Evolutionary conservation across 1,284 basidiomycete genomes (phyloP).

Genomic region (Pseudozyma thailandica): DNA sequence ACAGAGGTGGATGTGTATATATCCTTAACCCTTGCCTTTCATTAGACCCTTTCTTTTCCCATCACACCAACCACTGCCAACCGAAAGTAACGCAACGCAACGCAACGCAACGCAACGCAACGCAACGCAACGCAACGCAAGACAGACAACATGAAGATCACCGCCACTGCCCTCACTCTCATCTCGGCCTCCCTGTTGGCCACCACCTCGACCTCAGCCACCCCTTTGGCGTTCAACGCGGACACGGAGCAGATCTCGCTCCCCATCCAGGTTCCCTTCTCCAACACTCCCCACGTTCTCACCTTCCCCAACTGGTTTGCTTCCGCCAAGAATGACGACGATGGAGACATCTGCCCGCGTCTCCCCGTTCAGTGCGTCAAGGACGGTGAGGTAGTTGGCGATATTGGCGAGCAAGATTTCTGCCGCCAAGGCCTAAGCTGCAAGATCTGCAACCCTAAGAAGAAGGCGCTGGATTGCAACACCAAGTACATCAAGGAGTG

Average conservation of each 20-base stretch:
- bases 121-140: too few species aligned
- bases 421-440: constrained; percentile 34
- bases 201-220: constrained; percentile 3
- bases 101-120: too few species aligned
- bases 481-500: constrained; percentile 46
- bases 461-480: constrained; percentile 53
- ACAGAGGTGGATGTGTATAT: neutral
- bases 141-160: constrained; percentile 30
- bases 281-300: constrained; percentile 21
- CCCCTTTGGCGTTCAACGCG: constrained; percentile 38
- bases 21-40: neutral
- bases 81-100: too few species aligned
- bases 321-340: constrained; percentile 13
- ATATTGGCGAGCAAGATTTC: constrained; percentile 45
- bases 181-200: constrained; percentile 28
- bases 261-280: constrained; percentile 50
- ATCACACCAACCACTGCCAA: neutral
- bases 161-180: constrained; percentile 19
- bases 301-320: constrained; percentile 50
- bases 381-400: constrained; percentile 47
- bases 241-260: constrained; percentile 37
- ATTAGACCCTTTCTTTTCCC: neutral
- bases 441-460: constrained; percentile 35
- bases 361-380: constrained; percentile 40
- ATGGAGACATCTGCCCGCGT: constrained; percentile 43